Evolutionary conservation across 148 eudicot genomes (phyloP), one percentile per base, ranked within the genome.

Genomic region (Pouteria glomerata): DNA sequence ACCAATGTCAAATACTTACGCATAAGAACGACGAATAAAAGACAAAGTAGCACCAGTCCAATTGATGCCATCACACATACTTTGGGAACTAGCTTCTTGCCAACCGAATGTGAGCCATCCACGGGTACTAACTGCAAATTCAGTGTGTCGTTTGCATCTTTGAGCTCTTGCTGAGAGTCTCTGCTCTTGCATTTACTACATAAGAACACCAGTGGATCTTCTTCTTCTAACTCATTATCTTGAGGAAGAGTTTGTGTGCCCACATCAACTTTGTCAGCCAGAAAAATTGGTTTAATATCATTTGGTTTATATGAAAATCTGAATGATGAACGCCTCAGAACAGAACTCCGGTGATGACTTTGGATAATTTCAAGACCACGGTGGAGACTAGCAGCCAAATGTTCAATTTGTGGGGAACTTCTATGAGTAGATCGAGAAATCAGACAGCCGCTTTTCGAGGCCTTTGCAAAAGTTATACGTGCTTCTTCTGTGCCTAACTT

Each of bases 351-450:
- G 57, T 82, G 80, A 75, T 92, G 87, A 74, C 77, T 79, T 52
- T 82, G 78, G 27, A 92, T 65, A 57, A 96, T 80, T 75, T 90
- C 97, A 70, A 96, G 88, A 33, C 97, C 99, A 74, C 76, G 93
- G 56, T 90, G 85, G 70, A 96, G 89, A 79, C 94, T 90, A 58
- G 94, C 94, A 45, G 97, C 90, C 78, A 96, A 74, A 74, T 78
- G 68, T 62, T 89, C 91, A 62, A 87, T 82, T 39, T 87, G 80
- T 71, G 77, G 74, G 50, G 80, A 78, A 66, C 58, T 78, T 81
- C 72, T 73, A 39, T 72, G 67, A 70, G 56, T 71, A 48, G 90
- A 69, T 45, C 59, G 62, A 71, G 87, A 61, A 74, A 78, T 74
- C 57, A 79, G 73, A 53, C 74, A 71, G 73, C 73, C 80, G 75